Evolutionary conservation across 164 flowering plant species (phyloP), one percentile per base, ranked within the genome.

Genomic region (Taxillus chinensis): DNA sequence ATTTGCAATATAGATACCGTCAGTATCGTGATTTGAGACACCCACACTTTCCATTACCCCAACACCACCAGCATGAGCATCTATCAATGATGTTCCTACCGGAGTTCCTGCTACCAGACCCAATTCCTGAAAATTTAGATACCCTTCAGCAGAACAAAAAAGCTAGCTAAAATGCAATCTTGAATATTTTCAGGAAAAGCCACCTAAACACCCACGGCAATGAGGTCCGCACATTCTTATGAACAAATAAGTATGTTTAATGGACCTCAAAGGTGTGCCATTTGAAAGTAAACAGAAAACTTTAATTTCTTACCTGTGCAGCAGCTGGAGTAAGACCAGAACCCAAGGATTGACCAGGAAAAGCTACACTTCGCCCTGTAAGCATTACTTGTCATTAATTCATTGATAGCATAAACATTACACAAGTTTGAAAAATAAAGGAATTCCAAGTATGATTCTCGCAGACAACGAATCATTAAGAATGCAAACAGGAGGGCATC

Each of bases 51-150:
- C 98, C 82, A 93, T 84, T 40, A 90, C 89, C 52, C 98, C 98
- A 40, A 93, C 88, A 65, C 98, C 98, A 65, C 98, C 98, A 74
- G 97, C 98, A 84, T 93, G 98, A 71, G 92, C 97, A 81, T 92
- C 96, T 73, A 93, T 90, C 63, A 93, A 67, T 15, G 98, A 90
- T 62, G 92, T 80, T 51, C 92, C 98, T 51, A 93, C 98, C 58
- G 98, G 97, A 69, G 73, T 88, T 59, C 96, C 98, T 11, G 77
- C 79, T 59, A 60, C 48, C 62, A 93, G 78, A 62, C 96, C 97
- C 45, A 93, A 75, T 71, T 93, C 98, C 98, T 90, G 84, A 61
- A 72, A 71, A 71, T 64, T 48, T 14, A 65, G 62, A 56, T 17
- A 17, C 61, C 68, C 37, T 41, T 68, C 43, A 15, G 39, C 39